Base-by-base conservation (phyloP, 768 basidiomycete genomes). In the Amanita molliuscula region DNA sequence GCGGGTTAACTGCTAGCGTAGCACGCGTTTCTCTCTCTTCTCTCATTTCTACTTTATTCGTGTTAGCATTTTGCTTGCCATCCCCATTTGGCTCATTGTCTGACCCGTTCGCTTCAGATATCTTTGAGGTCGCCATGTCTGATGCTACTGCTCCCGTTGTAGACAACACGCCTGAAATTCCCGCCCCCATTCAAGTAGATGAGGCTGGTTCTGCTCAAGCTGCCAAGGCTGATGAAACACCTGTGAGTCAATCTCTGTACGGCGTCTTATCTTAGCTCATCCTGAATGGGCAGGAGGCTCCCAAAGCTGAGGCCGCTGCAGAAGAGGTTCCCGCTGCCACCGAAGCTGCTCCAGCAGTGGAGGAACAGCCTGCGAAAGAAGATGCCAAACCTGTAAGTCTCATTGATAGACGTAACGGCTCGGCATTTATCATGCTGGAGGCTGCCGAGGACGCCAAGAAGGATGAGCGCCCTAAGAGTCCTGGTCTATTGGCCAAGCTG, bases 391-490 rank as follows among this genome's bases (percentile, higher is more conserved):
- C 70, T 48, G 74, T 70, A 51, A 46, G 69, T 64, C 51, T 53
- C 23, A 48, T 31, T 43, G 20, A 25, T 40, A 16, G 9, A 20
- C 47, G 9, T 41, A 7, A 52, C 55, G 54, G 46, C 44, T 31
- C 47, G 18, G 44, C 56, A 47, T 48, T 16, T 31, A 31, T 26
- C 26, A 47, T 48, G 54, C 56, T 40, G 70, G 25, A 73, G 71
- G 65, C 61, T 44, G 72, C 83, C 62, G 69, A 71, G 46, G 71
- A 76, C 54, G 58, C 69, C 26, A 82, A 84, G 78, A 88, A 88
- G 73, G 82, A 88, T 57, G 82, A 87, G 34, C 75, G 77, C 57
- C 84, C 87, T 59, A 87, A 82, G 79, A 88, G 86, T 69, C 87
- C 88, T 15, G 69, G 78, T 47, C 61, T 92, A 56, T 74, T 94